Evolutionary conservation across 139 green algal genomes (phyloP).

Genomic region (Chlorella sp.): DNA sequence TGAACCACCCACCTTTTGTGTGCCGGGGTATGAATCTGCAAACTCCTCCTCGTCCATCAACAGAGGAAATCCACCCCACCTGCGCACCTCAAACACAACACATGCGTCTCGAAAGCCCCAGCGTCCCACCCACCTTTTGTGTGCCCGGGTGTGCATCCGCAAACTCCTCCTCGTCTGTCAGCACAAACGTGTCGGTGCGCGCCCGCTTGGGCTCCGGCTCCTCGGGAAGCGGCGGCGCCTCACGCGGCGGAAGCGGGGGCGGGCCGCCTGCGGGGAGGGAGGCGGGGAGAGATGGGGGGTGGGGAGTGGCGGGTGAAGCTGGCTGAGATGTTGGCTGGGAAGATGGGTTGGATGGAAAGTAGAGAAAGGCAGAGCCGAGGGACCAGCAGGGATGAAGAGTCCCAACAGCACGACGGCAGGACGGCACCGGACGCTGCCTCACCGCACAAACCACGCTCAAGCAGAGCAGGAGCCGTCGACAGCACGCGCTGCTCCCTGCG

Average conservation of each 20-base stretch:
- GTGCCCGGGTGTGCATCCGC: slow-evolving; percentile 58
- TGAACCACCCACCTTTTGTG: slow-evolving; percentile 44
- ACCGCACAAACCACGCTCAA: no score
- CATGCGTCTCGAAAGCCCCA: no score
- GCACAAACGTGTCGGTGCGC: slow-evolving; percentile 71
- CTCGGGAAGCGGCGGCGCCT: slow-evolving; percentile 50
- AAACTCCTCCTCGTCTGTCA: slow-evolving; percentile 85
- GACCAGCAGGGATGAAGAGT: not conserved
- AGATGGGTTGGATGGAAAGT: no score
- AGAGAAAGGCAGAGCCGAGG: not conserved
- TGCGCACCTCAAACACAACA: no score
- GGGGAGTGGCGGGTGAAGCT: not conserved
- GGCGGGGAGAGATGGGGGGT: not conserved
- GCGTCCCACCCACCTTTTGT: slow-evolving; percentile 37
- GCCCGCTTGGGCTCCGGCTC: slow-evolving; percentile 66
- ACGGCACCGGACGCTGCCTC: not conserved
- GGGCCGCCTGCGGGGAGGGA: slow-evolving; percentile 1
- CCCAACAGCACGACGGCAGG: not conserved
- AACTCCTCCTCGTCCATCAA: slow-evolving; percentile 85
- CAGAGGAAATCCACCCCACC: no score
- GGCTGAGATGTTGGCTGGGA: not conserved
- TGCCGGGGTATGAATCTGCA: slow-evolving; percentile 59
- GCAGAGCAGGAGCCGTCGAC: no score
- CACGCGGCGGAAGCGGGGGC: slow-evolving; percentile 11
- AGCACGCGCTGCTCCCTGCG: no score